Base-by-base conservation (phyloP, 352 stramenopile species). In the Phytophthora fragariaefolia region DNA sequence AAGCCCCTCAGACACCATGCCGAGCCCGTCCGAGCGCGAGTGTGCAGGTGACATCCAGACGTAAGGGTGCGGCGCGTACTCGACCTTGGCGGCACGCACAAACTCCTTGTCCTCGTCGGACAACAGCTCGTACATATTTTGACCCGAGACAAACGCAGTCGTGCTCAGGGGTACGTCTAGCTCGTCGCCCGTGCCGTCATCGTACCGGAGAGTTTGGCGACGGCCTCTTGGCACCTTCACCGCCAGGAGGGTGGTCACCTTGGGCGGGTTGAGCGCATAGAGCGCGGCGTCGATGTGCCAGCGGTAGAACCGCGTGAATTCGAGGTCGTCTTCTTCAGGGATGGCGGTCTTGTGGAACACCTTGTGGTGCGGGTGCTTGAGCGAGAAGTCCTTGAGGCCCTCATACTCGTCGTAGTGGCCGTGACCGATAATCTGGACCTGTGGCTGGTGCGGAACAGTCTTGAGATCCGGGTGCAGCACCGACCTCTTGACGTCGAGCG, bases 321-420 rank as follows among this genome's bases (percentile, higher is more conserved):
- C 34, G 23, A 76, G 63, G 26, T 76, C 68, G 18, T 69, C 56
- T 27, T 75, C 52, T 17, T 69, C 68, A 3, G 63, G 63, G 46
- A 76, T 58, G 1, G 22, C 17, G 10, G 68, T 76, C 63, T 72
- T 76, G 57, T 72, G 68, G 34, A 76, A 76, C 20, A 66, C 42
- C 27, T 76, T 76, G 68, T 76, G 63, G 22, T 76, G 68, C 20
- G 68, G 68, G 32, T 76, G 68, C 12, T 69, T 65, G 45, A 76
- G 63, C 15, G 63, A 69, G 40, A 76, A 76, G 63, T 76, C 42
- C 24, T 76, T 53, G 15, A 76, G 63, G 23, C 68, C 68, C 57
- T 72, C 68, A 46, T 72, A 76, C 56, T 72, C 68, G 15, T 76
- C 68, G 46, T 72, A 76, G 47, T 76, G 68, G 40, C 68, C 68